phyloP scores from a whole-genome alignment of 2,329 filamentous ascomycete species.

The Arthrobotrys sinensis region DNA sequence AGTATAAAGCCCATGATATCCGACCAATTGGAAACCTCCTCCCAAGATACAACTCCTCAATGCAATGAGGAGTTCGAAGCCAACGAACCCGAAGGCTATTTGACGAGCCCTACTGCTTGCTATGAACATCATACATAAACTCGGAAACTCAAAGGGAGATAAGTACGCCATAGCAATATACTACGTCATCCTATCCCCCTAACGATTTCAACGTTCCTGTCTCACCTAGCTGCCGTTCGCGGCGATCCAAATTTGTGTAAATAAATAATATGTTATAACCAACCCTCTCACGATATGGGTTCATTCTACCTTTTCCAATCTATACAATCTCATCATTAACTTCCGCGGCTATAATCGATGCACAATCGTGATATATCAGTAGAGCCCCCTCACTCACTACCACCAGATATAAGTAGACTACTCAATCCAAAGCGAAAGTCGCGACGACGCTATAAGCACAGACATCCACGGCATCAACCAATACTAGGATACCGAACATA shows the following conservation, averaged over 20 bases:
- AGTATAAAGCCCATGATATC: no score
- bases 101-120: no score
- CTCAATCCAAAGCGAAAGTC: neutral
- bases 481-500: neutral
- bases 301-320: no score
- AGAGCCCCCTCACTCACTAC: neutral
- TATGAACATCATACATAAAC: conserved; percentile 14
- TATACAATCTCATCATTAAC: neutral
- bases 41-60: no score
- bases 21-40: no score
- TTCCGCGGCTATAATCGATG: neutral
- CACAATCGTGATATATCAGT: neutral
- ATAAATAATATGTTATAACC: neutral
- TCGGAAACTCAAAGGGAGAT: conserved; percentile 29
- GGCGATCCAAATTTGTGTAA: neutral
- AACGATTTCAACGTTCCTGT: conserved; percentile 1
- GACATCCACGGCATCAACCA: neutral
- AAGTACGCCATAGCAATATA: neutral
- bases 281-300: neutral
- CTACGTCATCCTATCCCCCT: conserved; percentile 29
- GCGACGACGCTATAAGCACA: neutral
- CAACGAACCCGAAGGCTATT: no score
- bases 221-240: conserved; percentile 26
- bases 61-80: no score
- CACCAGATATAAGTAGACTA: neutral